Percentiles rank a stretch among this genome's conserved stretches.
Evolutionary conservation across 306 rosid genomes (phyloP).

Genomic region (Pyrus pyrifolia): DNA sequence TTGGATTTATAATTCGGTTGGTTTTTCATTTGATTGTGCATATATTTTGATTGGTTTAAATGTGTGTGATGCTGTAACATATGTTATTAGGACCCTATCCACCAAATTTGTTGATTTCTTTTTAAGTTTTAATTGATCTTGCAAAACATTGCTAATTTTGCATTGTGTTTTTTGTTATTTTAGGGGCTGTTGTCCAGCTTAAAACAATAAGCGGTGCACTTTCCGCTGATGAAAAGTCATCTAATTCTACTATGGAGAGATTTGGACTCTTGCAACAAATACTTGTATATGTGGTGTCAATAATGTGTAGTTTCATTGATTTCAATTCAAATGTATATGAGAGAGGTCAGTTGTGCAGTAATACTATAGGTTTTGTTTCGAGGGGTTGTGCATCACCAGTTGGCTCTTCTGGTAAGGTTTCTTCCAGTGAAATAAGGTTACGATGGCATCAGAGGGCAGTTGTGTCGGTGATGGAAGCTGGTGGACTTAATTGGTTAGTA

Average conservation of each 20-base stretch:
- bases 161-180: slow-evolving; percentile 24
- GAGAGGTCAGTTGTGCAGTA: slow-evolving; percentile 46
- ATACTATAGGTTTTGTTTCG: slow-evolving; percentile 33
- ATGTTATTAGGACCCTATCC: not conserved
- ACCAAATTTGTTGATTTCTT: not conserved
- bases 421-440: slow-evolving; percentile 54
- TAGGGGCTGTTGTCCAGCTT: slow-evolving; percentile 92
- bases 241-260: slow-evolving; percentile 52
- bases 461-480: slow-evolving; percentile 97
- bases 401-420: slow-evolving; percentile 48
- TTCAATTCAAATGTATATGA: slow-evolving; percentile 50
- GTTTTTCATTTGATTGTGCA: not conserved
- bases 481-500: slow-evolving; percentile 99
- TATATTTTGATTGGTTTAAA: not conserved
- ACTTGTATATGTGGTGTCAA: slow-evolving; percentile 65
- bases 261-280: slow-evolving; percentile 64
- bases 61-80: not conserved
- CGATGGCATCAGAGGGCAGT: slow-evolving; percentile 90
- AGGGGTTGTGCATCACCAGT: slow-evolving; percentile 30
- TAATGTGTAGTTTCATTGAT: slow-evolving; percentile 66
- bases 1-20: not conserved
- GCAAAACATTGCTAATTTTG: slow-evolving; percentile 15
- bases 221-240: slow-evolving; percentile 59
- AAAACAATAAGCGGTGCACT: slow-evolving; percentile 72
- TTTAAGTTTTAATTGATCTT: not conserved